Conservation (phyloP, 179 eudicot genomes). For the Nepenthes alata region DNA sequence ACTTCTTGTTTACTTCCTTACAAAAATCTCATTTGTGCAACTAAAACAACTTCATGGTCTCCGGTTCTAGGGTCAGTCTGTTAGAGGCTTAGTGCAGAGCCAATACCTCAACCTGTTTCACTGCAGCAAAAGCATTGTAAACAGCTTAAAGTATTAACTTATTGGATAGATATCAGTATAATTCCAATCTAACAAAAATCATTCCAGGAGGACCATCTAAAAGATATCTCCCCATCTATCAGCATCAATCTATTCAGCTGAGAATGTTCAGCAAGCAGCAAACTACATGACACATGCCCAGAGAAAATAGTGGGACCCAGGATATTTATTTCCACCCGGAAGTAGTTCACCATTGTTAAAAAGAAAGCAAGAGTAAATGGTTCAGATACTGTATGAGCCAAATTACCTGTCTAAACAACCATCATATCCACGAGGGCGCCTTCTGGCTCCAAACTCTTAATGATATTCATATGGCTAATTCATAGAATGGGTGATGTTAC, state of each 20-base stretch:
- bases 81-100: slow-evolving; percentile 54
- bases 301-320: too few species aligned
- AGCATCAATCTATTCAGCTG: neutral
- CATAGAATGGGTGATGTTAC: neutral
- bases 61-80: slow-evolving; percentile 48
- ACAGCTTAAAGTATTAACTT: slow-evolving; percentile 52
- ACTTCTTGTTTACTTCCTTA: slow-evolving; percentile 27
- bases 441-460: too few species aligned
- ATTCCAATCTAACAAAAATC: slow-evolving; percentile 7
- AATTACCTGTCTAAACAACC: too few species aligned
- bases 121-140: slow-evolving; percentile 71
- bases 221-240: neutral
- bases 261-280: too few species aligned
- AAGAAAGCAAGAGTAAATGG: too few species aligned
- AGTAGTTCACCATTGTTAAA: too few species aligned
- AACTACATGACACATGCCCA: too few species aligned
- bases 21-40: slow-evolving; percentile 29
- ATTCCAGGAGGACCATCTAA: neutral
- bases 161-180: slow-evolving; percentile 3
- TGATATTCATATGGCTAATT: neutral
- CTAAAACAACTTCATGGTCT: slow-evolving; percentile 30
- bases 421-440: too few species aligned
- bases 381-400: too few species aligned
- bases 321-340: too few species aligned
- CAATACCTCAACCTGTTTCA: slow-evolving; percentile 60